phyloP scores from a whole-genome alignment of 176 grass and related monocot species.

The Oryza officinalis region DNA sequence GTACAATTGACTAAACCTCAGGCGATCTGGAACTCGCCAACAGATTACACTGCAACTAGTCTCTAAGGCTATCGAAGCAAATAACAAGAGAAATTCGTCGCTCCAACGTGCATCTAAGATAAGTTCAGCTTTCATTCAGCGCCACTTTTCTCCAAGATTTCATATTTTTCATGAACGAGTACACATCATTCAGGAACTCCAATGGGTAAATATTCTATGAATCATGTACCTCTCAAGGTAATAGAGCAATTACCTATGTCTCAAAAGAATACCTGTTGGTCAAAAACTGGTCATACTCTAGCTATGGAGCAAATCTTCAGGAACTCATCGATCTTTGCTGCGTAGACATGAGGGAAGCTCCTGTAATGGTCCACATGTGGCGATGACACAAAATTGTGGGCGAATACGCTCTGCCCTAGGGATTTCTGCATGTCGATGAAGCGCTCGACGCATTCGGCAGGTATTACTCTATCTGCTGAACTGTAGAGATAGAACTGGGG shows the following conservation, averaged over 20 bases:
- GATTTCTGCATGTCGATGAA: conserved; percentile 74
- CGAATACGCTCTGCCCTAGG: conserved; percentile 53
- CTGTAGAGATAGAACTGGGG: conserved; percentile 98
- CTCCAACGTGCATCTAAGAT: not conserved
- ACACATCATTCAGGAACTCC: not conserved
- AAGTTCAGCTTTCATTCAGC: not conserved
- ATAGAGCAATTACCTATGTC: not conserved
- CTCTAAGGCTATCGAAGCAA: not conserved
- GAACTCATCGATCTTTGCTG: conserved; percentile 77
- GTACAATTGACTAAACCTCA: not conserved
- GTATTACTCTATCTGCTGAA: conserved; percentile 74
- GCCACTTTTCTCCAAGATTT: not conserved
- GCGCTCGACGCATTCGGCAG: conserved; percentile 59
- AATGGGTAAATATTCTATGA: not conserved
- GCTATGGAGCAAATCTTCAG: conserved; percentile 53
- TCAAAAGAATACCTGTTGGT: not conserved
- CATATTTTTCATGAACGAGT: not conserved
- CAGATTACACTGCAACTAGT: not conserved
- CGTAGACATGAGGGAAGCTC: conserved; percentile 81
- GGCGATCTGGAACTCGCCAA: not conserved
- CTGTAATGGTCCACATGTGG: conserved; percentile 95
- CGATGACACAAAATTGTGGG: conserved; percentile 80
- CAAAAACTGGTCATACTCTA: conserved; percentile 35
- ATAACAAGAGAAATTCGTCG: not conserved
- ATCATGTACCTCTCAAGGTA: not conserved